Conservation (phyloP, 257 asterid species). For the Ajuga chamaepitys region DNA sequence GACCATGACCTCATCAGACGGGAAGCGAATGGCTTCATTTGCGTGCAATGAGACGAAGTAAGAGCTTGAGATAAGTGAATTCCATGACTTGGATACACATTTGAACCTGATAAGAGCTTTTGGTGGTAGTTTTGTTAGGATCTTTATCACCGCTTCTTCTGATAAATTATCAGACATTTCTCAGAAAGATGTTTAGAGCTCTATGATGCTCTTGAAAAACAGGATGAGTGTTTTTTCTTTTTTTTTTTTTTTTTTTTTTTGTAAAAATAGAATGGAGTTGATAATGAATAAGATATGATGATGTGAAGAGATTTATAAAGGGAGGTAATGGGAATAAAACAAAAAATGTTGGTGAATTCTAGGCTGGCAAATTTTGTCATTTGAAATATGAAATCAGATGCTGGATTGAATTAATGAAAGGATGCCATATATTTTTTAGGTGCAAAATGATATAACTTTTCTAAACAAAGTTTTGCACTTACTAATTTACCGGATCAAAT, state of each 20-base stretch:
- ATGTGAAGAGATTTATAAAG: neutral
- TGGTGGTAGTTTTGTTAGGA: constrained; percentile 16
- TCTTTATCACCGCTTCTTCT: constrained; percentile 13
- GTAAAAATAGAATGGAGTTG: neutral
- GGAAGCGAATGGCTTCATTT: neutral
- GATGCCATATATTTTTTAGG: neutral
- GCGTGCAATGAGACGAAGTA: constrained; percentile 15
- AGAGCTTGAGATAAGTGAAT: constrained; percentile 12
- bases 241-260: neutral
- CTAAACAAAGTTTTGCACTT: neutral
- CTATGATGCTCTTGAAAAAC: too few relatives aligned
- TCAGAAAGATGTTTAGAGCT: neutral
- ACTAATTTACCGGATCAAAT: neutral
- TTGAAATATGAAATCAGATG: constrained; percentile 3
- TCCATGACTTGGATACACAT: constrained; percentile 25
- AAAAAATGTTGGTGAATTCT: neutral
- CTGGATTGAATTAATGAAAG: neutral
- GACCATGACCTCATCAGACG: neutral
- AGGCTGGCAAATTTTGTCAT: constrained; percentile 10
- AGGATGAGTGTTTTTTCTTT: too few relatives aligned
- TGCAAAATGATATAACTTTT: neutral
- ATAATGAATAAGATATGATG: neutral
- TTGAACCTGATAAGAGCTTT: constrained; percentile 15
- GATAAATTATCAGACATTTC: constrained; percentile 25
- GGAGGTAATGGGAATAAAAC: neutral